These are phyloP conservation scores for Sugiyamaella valdiviana DNA, from an alignment of 805 yeast species.

Conservation along the genomic window DNA sequence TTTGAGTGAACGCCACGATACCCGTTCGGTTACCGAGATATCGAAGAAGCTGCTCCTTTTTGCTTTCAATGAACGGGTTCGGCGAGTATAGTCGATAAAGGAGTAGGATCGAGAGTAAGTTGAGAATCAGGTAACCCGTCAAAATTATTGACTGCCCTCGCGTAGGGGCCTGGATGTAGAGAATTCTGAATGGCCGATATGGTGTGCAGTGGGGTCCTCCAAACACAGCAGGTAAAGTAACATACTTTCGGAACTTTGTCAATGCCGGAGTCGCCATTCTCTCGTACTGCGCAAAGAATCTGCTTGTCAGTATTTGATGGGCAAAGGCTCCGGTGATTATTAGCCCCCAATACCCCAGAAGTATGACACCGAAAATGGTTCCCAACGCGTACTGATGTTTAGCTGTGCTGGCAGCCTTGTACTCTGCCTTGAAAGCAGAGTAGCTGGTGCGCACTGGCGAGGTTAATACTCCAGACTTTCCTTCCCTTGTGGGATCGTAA, in stretches of 20 bases:
- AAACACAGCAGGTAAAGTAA: conserved; percentile 32
- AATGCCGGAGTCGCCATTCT: neutral
- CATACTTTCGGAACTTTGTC: conserved; percentile 19
- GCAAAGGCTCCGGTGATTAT: conserved; percentile 21
- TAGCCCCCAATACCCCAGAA: conserved; percentile 31
- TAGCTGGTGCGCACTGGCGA: conserved; percentile 8
- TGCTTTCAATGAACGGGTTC: conserved; percentile 16
- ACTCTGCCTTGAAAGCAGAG: conserved; percentile 14
- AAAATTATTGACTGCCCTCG: conserved; percentile 38
- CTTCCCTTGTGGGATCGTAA: conserved; percentile 10
- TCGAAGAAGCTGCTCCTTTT: conserved; percentile 14
- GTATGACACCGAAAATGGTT: conserved; percentile 25
- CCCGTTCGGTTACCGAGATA: conserved; percentile 23
- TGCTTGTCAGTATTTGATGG: neutral
- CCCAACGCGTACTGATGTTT: conserved; percentile 28
- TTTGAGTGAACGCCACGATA: conserved; percentile 21
- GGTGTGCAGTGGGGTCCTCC: conserved; percentile 29
- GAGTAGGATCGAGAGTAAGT: conserved; percentile 23
- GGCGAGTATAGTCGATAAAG: conserved; percentile 20
- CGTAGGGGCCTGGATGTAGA: conserved; percentile 34
- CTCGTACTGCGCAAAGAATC: too few relatives aligned
- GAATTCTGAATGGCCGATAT: conserved; percentile 12
- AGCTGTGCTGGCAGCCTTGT: conserved; percentile 23
- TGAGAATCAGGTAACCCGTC: conserved; percentile 29
- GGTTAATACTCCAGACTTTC: neutral